phyloP scores from a whole-genome alignment of 2,329 filamentous ascomycete species.

The Colletotrichum sp. region DNA sequence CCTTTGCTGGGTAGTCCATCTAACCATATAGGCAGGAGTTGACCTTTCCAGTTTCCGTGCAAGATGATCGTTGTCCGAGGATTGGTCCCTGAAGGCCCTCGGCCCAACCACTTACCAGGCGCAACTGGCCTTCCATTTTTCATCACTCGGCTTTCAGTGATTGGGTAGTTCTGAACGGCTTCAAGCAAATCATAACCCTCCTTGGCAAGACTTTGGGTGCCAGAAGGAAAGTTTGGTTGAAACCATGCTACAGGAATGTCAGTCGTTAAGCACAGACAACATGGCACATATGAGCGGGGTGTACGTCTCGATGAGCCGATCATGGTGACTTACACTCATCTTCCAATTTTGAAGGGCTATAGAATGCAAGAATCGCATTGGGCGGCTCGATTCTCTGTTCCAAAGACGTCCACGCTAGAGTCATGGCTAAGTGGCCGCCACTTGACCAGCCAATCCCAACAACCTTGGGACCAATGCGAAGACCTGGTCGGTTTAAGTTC shows the following conservation, averaged over 20 bases:
- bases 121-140: background rate
- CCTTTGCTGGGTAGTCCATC: background rate
- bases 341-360: background rate
- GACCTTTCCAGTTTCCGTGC: background rate
- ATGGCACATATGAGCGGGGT: background rate
- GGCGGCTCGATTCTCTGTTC: constrained; percentile 38
- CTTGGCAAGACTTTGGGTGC: background rate
- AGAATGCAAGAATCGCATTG: background rate
- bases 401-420: constrained; percentile 40
- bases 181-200: background rate
- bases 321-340: background rate
- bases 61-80: background rate
- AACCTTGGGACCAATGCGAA: constrained; percentile 33
- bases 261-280: background rate
- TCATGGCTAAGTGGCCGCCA: constrained; percentile 52
- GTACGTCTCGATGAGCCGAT: background rate
- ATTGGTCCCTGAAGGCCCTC: background rate
- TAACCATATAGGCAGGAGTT: background rate
- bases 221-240: background rate
- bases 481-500: constrained; percentile 8
- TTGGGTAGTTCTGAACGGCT: background rate
- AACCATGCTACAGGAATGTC: background rate
- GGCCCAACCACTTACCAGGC: background rate
- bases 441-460: constrained; percentile 53
- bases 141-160: background rate